phyloP scores from a whole-genome alignment of 2,329 filamentous ascomycete species.

The Coccinonectria pachysandricola region DNA sequence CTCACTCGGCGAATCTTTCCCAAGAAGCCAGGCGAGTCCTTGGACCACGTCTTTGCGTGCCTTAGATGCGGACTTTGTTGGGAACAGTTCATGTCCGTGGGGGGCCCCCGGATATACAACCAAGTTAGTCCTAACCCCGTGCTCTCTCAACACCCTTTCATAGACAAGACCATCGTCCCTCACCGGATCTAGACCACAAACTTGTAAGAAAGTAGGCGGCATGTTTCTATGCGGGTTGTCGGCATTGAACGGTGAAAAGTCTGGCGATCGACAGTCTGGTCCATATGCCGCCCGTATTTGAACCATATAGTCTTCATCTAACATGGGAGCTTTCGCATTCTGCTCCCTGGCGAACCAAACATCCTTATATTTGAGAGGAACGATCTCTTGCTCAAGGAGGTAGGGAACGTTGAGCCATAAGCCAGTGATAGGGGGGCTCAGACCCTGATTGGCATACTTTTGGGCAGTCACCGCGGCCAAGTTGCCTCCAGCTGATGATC shows the following conservation, averaged over 20 bases:
- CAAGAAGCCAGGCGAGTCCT: no score
- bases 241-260: constrained; percentile 24
- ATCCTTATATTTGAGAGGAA: constrained; percentile 26
- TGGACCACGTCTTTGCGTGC: no score
- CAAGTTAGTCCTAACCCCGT: constrained; percentile 32
- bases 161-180: constrained; percentile 45
- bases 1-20: no score
- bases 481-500: constrained; percentile 9
- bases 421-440: constrained; percentile 2
- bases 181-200: constrained; percentile 38
- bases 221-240: constrained; percentile 22
- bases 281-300: constrained; percentile 20
- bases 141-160: constrained; percentile 34
- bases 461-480: constrained; percentile 8
- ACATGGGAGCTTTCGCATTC: constrained; percentile 26
- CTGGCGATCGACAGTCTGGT: constrained; percentile 17
- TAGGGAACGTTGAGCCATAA: constrained; percentile 3
- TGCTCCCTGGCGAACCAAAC: constrained; percentile 31
- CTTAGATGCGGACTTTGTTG: no score
- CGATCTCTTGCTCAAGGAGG: constrained; percentile 3
- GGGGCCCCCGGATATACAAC: constrained; percentile 15
- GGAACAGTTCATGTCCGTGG: no score
- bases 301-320: constrained; percentile 15
- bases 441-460: constrained; percentile 1
- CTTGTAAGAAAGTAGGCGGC: constrained; percentile 38